These are phyloP conservation scores for Backusella morwellensis DNA, from an alignment of 192 early-diverging fungal genomes.

Conservation along the genomic window DNA sequence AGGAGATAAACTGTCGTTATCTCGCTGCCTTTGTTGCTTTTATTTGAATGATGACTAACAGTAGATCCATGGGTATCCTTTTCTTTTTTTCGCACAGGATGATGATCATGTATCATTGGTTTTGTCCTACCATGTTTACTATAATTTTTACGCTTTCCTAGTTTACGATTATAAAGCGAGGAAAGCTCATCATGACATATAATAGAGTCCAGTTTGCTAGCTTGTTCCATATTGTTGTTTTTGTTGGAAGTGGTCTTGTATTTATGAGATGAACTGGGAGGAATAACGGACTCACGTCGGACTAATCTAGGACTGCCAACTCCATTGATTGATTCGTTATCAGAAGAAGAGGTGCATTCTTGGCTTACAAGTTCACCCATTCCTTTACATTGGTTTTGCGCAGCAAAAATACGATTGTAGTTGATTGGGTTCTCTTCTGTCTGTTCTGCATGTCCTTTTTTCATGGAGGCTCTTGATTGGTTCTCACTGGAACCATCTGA, in stretches of 20 bases:
- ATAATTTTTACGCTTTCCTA: background rate
- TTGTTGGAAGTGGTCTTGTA: background rate
- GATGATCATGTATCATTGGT: conserved; percentile 4
- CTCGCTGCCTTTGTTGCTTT: background rate
- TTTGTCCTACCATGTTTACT: conserved; percentile 2
- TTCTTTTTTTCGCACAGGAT: conserved; percentile 1
- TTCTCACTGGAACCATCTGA: background rate
- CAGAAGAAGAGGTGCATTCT: background rate
- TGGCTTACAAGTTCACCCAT: conserved; percentile 7
- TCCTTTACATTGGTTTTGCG: conserved; percentile 1
- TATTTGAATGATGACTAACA: background rate
- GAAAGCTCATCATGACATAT: conserved; percentile 1
- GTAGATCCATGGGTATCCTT: background rate
- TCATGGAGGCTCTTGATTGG: background rate
- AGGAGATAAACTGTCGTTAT: background rate
- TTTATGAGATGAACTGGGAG: conserved; percentile 1
- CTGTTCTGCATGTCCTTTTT: background rate
- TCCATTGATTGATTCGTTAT: background rate
- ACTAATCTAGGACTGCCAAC: background rate
- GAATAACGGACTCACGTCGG: conserved; percentile 2
- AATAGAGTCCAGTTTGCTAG: background rate
- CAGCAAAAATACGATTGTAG: conserved; percentile 10
- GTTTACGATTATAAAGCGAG: background rate
- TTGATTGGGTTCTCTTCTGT: background rate
- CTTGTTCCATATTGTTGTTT: background rate